These are phyloP conservation scores for Phytophthora foliorum DNA, from an alignment of 352 stramenopile genomes.

Conservation along the genomic window DNA sequence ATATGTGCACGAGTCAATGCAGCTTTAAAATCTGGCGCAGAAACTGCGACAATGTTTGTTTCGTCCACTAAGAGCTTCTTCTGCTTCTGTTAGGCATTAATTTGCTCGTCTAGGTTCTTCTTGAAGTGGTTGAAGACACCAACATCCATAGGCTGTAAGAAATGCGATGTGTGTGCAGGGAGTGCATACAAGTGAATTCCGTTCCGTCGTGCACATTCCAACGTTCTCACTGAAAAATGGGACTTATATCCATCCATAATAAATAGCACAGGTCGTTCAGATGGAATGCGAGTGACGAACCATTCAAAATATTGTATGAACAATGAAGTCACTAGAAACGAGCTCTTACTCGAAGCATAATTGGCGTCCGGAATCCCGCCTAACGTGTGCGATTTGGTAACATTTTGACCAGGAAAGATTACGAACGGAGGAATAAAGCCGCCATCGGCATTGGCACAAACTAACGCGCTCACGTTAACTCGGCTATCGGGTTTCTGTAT, in stretches of 20 bases:
- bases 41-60: too few relatives aligned
- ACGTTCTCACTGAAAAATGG: too few relatives aligned
- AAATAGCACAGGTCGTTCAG: neutral
- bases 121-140: neutral
- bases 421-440: neutral
- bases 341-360: neutral
- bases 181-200: neutral
- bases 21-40: too few relatives aligned
- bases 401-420: neutral
- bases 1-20: too few relatives aligned
- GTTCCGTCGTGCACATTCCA: too few relatives aligned
- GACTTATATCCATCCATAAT: neutral
- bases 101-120: too few relatives aligned
- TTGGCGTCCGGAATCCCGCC: neutral
- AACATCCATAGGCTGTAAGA: neutral
- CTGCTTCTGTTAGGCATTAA: too few relatives aligned
- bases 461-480: neutral
- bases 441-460: neutral
- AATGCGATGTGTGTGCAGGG: neutral
- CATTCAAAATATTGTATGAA: neutral
- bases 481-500: neutral
- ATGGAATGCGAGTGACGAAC: neutral
- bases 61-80: too few relatives aligned
- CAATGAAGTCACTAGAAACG: neutral
- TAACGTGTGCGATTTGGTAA: neutral